Conservation (phyloP, 2,329 filamentous ascomycete species). For the Fusarium caatingaense region DNA sequence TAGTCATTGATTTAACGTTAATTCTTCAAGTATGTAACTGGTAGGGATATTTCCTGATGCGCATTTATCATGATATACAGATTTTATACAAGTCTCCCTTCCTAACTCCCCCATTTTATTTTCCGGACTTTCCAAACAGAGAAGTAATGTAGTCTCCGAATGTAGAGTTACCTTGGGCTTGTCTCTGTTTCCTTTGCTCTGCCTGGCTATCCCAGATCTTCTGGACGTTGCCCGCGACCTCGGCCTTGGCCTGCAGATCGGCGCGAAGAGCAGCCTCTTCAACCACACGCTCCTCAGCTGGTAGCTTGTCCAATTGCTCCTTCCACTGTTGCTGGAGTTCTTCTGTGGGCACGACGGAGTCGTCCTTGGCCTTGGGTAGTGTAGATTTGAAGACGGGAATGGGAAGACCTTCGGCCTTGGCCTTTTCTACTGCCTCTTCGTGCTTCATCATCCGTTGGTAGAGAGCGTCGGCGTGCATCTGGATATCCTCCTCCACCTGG, state of each 20-base stretch:
- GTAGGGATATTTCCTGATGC: too few species aligned
- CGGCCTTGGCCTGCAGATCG: constrained; percentile 69
- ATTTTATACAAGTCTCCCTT: constrained; percentile 33
- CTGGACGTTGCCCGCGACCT: constrained; percentile 70
- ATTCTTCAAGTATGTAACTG: background rate
- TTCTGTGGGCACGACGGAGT: constrained; percentile 50
- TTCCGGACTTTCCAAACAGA: constrained; percentile 47
- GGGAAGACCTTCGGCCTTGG: constrained; percentile 69
- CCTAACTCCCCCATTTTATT: constrained; percentile 25
- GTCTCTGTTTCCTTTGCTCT: constrained; percentile 63
- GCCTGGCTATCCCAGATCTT: constrained; percentile 57
- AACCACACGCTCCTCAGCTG: constrained; percentile 66
- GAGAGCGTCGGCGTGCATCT: constrained; percentile 93
- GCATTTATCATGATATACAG: constrained; percentile 28
- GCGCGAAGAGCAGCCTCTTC: constrained; percentile 74
- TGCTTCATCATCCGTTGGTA: constrained; percentile 89
- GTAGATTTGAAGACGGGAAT: constrained; percentile 70
- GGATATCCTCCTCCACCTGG: constrained; percentile 85
- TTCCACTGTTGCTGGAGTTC: constrained; percentile 64
- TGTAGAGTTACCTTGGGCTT: constrained; percentile 49
- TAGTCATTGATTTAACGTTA: background rate
- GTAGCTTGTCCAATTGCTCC: constrained; percentile 67
- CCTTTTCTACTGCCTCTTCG: constrained; percentile 78
- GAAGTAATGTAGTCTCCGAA: constrained; percentile 48
- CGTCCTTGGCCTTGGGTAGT: constrained; percentile 54